These are phyloP conservation scores for Clonostachys rhizophaga DNA, from an alignment of 2,329 filamentous ascomycete genomes.

Conservation along the genomic window DNA sequence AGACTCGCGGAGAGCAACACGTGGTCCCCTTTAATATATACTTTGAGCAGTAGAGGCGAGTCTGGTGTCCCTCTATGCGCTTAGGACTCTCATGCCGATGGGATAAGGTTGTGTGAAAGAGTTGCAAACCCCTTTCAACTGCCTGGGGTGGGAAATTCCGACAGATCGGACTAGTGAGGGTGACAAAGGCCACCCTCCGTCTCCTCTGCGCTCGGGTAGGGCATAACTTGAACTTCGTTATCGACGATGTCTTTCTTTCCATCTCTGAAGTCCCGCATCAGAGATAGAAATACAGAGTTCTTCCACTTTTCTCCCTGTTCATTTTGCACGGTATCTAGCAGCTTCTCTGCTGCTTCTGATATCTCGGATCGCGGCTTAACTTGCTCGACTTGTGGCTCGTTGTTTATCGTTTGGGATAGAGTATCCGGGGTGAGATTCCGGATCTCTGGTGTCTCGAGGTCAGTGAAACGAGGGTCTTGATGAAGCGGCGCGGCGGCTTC, in stretches of 20 bases:
- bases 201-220: no score
- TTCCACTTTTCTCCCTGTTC: constrained; percentile 40
- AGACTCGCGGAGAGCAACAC: no score
- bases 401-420: constrained; percentile 9
- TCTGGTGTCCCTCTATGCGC: no score
- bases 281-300: constrained; percentile 35
- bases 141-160: no score
- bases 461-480: constrained; percentile 10
- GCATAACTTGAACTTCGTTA: constrained; percentile 24
- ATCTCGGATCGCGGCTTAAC: constrained; percentile 25
- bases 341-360: constrained; percentile 33
- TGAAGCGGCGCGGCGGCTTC: background rate
- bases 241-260: constrained; percentile 37
- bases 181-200: no score
- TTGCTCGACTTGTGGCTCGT: constrained; percentile 6
- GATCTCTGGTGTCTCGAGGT: constrained; percentile 23
- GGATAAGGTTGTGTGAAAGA: no score
- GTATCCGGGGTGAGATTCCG: constrained; percentile 12
- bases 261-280: constrained; percentile 40
- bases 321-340: constrained; percentile 36
- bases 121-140: no score
- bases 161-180: no score
- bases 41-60: no score
- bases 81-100: no score
- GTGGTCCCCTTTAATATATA: no score